phyloP scores from a whole-genome alignment of 148 eudicot genomes.

The Drosera capensis region DNA sequence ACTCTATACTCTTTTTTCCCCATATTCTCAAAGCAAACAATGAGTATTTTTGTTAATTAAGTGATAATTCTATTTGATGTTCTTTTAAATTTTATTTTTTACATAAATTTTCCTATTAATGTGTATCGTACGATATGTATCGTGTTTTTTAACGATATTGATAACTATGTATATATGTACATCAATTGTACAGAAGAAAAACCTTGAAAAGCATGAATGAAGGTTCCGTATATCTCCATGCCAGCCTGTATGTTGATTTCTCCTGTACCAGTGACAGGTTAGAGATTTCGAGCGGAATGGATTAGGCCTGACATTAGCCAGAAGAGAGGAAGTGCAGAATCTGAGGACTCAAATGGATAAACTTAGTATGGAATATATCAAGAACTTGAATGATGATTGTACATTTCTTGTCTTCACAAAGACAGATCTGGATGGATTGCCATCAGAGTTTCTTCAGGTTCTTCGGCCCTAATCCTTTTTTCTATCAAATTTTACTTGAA shows the following conservation, averaged over 20 bases:
- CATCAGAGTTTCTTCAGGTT: slow-evolving; percentile 74
- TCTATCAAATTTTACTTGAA: neutral
- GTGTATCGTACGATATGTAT: no score
- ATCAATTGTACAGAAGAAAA: no score
- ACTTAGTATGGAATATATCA: slow-evolving; percentile 57
- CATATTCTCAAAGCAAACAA: neutral
- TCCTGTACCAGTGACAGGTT: slow-evolving; percentile 69
- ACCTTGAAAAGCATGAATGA: no score
- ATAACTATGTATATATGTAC: no score
- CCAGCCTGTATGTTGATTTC: slow-evolving; percentile 23
- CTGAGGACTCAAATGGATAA: slow-evolving; percentile 64
- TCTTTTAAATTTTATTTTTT: neutral
- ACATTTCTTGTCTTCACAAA: slow-evolving; percentile 46
- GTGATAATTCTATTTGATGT: neutral
- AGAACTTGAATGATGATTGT: slow-evolving; percentile 57
- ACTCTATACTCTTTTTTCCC: no score
- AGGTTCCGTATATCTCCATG: neutral
- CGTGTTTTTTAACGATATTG: no score
- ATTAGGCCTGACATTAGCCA: slow-evolving; percentile 56
- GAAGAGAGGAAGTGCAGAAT: slow-evolving; percentile 73
- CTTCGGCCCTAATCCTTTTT: slow-evolving; percentile 2
- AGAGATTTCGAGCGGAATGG: slow-evolving; percentile 86
- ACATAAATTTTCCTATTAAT: no score
- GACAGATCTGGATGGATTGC: slow-evolving; percentile 71
- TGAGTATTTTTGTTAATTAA: neutral